These are phyloP conservation scores for Diaporthe eres DNA, from an alignment of 2,329 filamentous ascomycete genomes.

Conservation along the genomic window DNA sequence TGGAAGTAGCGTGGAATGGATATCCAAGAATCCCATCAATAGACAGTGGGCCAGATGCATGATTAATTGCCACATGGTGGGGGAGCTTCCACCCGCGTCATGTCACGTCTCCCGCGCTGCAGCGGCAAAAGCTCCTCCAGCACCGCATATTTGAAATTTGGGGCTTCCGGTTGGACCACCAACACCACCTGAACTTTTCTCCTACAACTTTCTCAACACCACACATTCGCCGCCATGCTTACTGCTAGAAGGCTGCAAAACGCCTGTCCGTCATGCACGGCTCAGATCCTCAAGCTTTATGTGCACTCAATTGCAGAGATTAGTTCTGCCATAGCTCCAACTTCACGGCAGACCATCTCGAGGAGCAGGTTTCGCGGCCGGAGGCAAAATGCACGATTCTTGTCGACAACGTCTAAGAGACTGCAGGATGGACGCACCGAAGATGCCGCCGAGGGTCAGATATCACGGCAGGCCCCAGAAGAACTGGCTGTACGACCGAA, in stretches of 20 bases:
- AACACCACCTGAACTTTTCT: neutral
- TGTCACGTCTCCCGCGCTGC: slow-evolving; percentile 38
- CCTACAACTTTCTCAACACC: slow-evolving; percentile 6
- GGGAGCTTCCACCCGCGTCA: slow-evolving; percentile 15
- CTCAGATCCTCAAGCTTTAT: slow-evolving; percentile 54
- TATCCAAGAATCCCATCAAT: neutral
- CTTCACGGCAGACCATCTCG: slow-evolving; percentile 17
- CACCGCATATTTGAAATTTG: slow-evolving; percentile 39
- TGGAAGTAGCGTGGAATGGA: neutral
- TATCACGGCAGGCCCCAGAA: slow-evolving; percentile 13
- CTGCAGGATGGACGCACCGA: slow-evolving; percentile 23
- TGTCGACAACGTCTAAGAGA: slow-evolving; percentile 36
- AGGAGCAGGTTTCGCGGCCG: slow-evolving; percentile 30
- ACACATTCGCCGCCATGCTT: slow-evolving; percentile 50
- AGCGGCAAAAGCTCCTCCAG: slow-evolving; percentile 19
- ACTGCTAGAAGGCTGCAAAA: slow-evolving; percentile 54
- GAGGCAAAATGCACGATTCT: slow-evolving; percentile 33
- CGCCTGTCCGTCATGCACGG: slow-evolving; percentile 56
- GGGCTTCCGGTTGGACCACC: slow-evolving; percentile 39
- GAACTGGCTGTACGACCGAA: neutral
- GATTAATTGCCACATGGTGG: slow-evolving; percentile 21
- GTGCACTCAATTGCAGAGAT: slow-evolving; percentile 52
- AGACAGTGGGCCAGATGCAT: neutral
- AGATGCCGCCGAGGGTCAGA: neutral
- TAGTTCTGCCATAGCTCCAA: slow-evolving; percentile 36